Percentiles rank a stretch among this genome's conserved stretches.
phyloP scores from a whole-genome alignment of 1,284 basidiomycete species.

The Limonomyces culmigenus region DNA sequence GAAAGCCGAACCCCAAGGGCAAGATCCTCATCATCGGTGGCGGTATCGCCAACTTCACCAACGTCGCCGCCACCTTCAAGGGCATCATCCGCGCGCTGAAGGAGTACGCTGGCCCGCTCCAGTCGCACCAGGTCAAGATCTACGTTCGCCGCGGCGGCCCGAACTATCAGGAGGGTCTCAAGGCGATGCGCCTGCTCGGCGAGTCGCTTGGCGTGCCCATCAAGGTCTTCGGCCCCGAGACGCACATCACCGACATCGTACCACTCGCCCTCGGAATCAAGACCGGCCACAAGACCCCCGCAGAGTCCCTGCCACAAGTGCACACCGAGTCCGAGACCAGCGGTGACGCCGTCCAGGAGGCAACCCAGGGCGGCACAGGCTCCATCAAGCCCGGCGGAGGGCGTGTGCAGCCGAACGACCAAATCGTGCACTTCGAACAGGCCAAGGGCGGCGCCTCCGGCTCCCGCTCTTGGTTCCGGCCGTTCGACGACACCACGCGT shows the following conservation, averaged over 20 bases:
- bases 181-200: slow-evolving; percentile 95
- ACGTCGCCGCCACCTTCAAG: slow-evolving; percentile 98
- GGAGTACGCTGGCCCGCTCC: slow-evolving; percentile 79
- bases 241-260: slow-evolving; percentile 97
- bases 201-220: slow-evolving; percentile 97
- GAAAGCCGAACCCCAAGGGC: slow-evolving; percentile 67
- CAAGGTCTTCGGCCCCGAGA: slow-evolving; percentile 94
- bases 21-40: slow-evolving; percentile 99
- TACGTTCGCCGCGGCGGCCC: slow-evolving; percentile 97
- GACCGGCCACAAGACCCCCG: slow-evolving; percentile 20
- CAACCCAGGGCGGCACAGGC: slow-evolving; percentile 36
- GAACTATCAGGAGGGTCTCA: slow-evolving; percentile 99
- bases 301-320: slow-evolving; percentile 19
- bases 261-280: slow-evolving; percentile 88
- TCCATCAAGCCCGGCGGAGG: slow-evolving; percentile 66
- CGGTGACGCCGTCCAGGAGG: slow-evolving; percentile 13
- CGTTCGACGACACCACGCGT: slow-evolving; percentile 85
- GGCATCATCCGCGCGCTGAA: slow-evolving; percentile 96
- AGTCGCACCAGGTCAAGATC: slow-evolving; percentile 77
- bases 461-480: slow-evolving; percentile 63
- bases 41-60: slow-evolving; percentile 99
- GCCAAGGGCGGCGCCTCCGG: slow-evolving; percentile 15
- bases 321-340: slow-evolving; percentile 12
- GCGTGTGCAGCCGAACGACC: slow-evolving; percentile 74
- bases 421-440: slow-evolving; percentile 76